These are phyloP conservation scores for Coffea canephora DNA, from an alignment of 257 asterid genomes.

Conservation along the genomic window DNA sequence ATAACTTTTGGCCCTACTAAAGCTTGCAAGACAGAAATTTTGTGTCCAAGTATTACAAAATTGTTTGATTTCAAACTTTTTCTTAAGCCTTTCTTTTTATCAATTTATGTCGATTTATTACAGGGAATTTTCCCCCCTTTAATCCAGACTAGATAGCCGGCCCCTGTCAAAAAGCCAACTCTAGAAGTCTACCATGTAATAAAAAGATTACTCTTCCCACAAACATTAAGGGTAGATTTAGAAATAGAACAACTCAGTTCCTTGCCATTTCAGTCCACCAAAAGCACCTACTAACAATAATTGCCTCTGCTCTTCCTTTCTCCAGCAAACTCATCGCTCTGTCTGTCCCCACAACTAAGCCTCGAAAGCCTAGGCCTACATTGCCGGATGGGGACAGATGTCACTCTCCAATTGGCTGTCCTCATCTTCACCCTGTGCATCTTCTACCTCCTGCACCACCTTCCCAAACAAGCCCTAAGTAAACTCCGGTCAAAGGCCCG, in stretches of 20 bases:
- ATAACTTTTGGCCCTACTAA: not conserved
- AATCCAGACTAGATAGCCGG: too few relatives aligned
- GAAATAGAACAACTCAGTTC: not conserved
- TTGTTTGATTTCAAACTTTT: not conserved
- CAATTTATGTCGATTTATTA: not conserved
- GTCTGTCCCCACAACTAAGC: not conserved
- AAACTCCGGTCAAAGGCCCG: constrained; percentile 62
- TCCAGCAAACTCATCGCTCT: not conserved
- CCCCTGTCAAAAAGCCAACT: not conserved
- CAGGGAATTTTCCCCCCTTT: not conserved
- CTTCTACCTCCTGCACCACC: constrained; percentile 53
- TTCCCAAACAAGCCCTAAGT: constrained; percentile 61
- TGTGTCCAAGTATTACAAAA: too few relatives aligned
- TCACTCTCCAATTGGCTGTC: constrained; percentile 44
- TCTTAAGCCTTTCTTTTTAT: not conserved
- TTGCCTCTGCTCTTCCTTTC: not conserved
- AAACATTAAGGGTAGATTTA: not conserved
- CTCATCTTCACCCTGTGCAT: constrained; percentile 54
- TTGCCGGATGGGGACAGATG: constrained; percentile 43
- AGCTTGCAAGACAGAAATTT: not conserved
- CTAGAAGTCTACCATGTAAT: too few relatives aligned
- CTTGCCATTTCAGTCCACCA: not conserved
- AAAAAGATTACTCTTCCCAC: not conserved
- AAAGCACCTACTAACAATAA: not conserved
- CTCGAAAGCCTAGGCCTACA: not conserved